Conservation (phyloP, 108 stramenopile genomes). For the Conticribra weissflogii region DNA sequence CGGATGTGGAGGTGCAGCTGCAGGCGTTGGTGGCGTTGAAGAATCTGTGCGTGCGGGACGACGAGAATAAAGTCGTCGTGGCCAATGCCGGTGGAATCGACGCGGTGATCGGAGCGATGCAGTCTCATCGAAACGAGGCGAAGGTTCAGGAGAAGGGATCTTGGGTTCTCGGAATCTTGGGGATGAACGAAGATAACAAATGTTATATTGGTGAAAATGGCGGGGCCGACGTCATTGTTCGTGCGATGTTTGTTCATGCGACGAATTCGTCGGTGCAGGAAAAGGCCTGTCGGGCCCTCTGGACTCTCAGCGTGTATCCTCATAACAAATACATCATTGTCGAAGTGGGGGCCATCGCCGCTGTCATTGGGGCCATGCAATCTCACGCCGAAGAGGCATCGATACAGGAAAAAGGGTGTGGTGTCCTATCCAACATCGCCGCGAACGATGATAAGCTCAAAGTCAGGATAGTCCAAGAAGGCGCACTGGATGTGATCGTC, state of each 20-base stretch:
- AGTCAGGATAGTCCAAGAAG: conserved; percentile 66
- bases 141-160: conserved; percentile 67
- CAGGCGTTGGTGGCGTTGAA: conserved; percentile 61
- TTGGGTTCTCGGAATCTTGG: conserved; percentile 64
- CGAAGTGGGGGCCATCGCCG: conserved; percentile 63
- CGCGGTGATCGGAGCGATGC: conserved; percentile 71
- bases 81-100: conserved; percentile 71
- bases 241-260: conserved; percentile 75
- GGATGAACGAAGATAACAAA: conserved; percentile 57
- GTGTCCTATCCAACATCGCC: conserved; percentile 66
- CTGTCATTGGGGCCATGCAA: conserved; percentile 72
- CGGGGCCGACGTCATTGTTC: conserved; percentile 67
- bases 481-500: conserved; percentile 72
- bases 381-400: conserved; percentile 50
- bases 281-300: conserved; percentile 66
- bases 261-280: conserved; percentile 59
- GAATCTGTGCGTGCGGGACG: conserved; percentile 65
- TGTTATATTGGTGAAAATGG: conserved; percentile 69
- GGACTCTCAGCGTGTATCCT: conserved; percentile 51
- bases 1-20: conserved; percentile 56
- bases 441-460: conserved; percentile 49
- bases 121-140: conserved; percentile 61
- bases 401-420: conserved; percentile 82
- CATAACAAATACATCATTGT: conserved; percentile 25
- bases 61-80: conserved; percentile 65